Percentiles rank a stretch among this genome's conserved stretches.
phyloP scores from a whole-genome alignment of 1,284 basidiomycete species.

The Cutaneotrichosporon sp. region DNA sequence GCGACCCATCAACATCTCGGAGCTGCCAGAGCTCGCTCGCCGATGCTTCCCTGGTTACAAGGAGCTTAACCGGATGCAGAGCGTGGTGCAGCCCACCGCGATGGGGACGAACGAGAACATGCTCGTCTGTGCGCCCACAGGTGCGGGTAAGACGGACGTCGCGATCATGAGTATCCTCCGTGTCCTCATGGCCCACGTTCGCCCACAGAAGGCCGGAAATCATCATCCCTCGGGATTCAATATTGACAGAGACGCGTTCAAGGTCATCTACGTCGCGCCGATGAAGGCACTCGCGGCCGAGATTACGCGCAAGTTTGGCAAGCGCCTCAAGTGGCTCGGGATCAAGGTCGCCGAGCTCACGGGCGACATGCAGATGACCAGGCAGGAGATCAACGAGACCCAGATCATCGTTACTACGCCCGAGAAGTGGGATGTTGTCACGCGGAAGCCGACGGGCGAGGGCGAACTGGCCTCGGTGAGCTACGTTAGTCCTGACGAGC shows the following conservation, averaged over 20 bases:
- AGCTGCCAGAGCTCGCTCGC: constrained; percentile 74
- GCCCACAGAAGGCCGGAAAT: constrained; percentile 35
- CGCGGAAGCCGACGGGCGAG: constrained; percentile 93
- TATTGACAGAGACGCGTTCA: constrained; percentile 77
- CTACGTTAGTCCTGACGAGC: constrained; percentile 5
- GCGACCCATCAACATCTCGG: constrained; percentile 68
- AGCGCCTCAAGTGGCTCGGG: constrained; percentile 83
- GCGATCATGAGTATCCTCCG: constrained; percentile 93
- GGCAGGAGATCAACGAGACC: constrained; percentile 89
- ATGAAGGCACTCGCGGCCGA: constrained; percentile 99
- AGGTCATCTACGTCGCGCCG: constrained; percentile 97
- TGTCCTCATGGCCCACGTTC: constrained; percentile 71
- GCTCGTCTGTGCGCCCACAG: constrained; percentile 92
- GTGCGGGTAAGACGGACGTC: constrained; percentile 99
- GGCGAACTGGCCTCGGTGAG: constrained; percentile 87
- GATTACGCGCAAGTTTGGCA: constrained; percentile 88
- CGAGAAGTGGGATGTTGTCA: constrained; percentile 99
- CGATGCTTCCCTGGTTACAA: constrained; percentile 93
- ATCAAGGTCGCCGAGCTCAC: constrained; percentile 90
- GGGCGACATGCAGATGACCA: constrained; percentile 98
- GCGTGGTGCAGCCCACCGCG: constrained; percentile 89
- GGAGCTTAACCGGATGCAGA: constrained; percentile 90
- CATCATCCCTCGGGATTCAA: constrained; percentile 54
- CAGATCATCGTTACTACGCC: constrained; percentile 99
- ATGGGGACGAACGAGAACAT: constrained; percentile 95